Evolutionary conservation across 2,329 filamentous ascomycete genomes (phyloP).

Genomic region (Epicoccum sorghinum): DNA sequence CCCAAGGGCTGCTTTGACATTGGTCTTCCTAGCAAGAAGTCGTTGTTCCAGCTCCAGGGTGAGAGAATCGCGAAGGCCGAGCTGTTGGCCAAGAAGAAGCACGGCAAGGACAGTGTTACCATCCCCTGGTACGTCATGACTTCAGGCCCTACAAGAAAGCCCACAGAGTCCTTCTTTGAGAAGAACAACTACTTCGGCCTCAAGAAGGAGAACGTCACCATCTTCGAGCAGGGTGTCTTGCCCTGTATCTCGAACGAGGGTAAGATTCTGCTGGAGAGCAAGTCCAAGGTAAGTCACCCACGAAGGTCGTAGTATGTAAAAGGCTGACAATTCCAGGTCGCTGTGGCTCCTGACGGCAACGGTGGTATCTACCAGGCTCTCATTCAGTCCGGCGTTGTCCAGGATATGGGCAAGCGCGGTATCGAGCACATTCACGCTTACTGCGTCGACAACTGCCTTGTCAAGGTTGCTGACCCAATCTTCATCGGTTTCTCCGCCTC

Average conservation of each 20-base stretch:
- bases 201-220: constrained; percentile 79
- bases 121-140: constrained; percentile 99
- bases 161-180: constrained; percentile 92
- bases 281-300: constrained; percentile 67
- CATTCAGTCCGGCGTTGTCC: constrained; percentile 76
- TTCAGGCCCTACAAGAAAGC: constrained; percentile 86
- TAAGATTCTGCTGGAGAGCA: constrained; percentile 92
- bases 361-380: constrained; percentile 96
- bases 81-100: constrained; percentile 75
- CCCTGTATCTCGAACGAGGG: constrained; percentile 97
- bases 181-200: constrained; percentile 91
- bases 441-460: constrained; percentile 99
- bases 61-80: constrained; percentile 91
- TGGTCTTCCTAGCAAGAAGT: constrained; percentile 88
- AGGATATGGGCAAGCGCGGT: constrained; percentile 86
- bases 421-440: constrained; percentile 96
- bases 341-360: constrained; percentile 95
- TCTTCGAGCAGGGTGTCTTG: constrained; percentile 96
- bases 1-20: constrained; percentile 99
- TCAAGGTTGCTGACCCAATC: constrained; percentile 94
- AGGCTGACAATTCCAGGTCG: constrained; percentile 60
- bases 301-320: not conserved
- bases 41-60: constrained; percentile 95
- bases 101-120: constrained; percentile 62
- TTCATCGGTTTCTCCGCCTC: constrained; percentile 93